Percentiles rank a stretch among this genome's conserved stretches.
Conservation (phyloP, 345 rosid species). For the Pugionium dolabratum region DNA sequence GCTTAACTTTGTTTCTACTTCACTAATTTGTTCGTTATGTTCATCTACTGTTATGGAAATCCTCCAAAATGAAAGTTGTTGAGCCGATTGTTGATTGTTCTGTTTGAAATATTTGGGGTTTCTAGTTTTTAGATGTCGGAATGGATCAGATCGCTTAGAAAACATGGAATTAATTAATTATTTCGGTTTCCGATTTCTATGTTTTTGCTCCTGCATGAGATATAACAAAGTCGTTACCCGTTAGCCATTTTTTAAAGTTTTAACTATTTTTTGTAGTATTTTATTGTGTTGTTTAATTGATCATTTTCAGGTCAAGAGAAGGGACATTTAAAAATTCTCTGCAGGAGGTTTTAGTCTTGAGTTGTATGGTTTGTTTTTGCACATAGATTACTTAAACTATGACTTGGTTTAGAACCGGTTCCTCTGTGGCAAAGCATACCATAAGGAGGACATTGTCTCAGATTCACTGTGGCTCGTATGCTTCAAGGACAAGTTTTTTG, state of each 20-base stretch:
- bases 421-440: slow-evolving; percentile 62
- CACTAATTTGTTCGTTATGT: background rate
- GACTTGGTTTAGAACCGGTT: slow-evolving; percentile 73
- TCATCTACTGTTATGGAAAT: background rate
- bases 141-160: slow-evolving; percentile 20
- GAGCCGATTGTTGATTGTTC: background rate
- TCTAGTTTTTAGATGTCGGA: slow-evolving; percentile 2
- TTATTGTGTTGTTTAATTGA: slow-evolving; percentile 8
- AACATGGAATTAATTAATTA: background rate
- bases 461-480: slow-evolving; percentile 50
- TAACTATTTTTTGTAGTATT: slow-evolving; percentile 1
- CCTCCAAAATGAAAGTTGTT: background rate
- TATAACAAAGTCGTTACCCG: background rate
- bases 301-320: slow-evolving; percentile 22
- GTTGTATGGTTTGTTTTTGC: slow-evolving; percentile 13
- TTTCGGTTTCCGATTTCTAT: background rate
- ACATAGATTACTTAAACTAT: slow-evolving; percentile 37
- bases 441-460: slow-evolving; percentile 63
- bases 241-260: background rate
- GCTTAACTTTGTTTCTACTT: background rate
- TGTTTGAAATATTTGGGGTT: background rate
- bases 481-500: slow-evolving; percentile 46
- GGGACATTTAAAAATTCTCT: background rate
- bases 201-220: slow-evolving; percentile 14
- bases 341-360: background rate